Percentiles rank a stretch among this genome's conserved stretches.
Evolutionary conservation across 73 alveolate genomes (phyloP).

Genomic region (Paramecium sexaurelia): DNA sequence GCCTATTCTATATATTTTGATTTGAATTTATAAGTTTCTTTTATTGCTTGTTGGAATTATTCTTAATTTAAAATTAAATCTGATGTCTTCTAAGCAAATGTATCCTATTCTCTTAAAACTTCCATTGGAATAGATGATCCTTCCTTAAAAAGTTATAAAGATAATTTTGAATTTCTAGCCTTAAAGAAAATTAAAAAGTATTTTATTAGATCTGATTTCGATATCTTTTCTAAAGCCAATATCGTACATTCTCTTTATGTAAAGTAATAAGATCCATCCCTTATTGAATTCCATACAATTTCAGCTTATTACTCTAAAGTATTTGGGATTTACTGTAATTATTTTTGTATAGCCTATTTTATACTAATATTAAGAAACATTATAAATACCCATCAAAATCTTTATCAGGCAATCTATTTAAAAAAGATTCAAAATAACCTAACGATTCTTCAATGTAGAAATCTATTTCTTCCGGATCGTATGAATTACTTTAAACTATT

Average conservation of each 20-base stretch:
- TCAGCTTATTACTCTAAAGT: constrained; percentile 52
- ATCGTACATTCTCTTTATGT: constrained; percentile 46
- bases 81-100: constrained; percentile 13
- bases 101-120: constrained; percentile 49
- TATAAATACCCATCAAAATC: constrained; percentile 23
- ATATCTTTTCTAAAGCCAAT: constrained; percentile 34
- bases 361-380: background rate
- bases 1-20: background rate
- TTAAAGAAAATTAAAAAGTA: constrained; percentile 2
- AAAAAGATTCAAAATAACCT: constrained; percentile 31
- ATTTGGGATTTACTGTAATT: background rate
- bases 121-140: constrained; percentile 10
- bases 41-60: background rate
- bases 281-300: background rate
- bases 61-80: background rate
- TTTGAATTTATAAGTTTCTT: background rate
- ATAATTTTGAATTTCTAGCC: constrained; percentile 42
- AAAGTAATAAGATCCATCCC: constrained; percentile 41
- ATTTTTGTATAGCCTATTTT: background rate
- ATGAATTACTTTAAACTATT: constrained; percentile 21
- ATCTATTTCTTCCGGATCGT: constrained; percentile 55
- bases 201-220: background rate
- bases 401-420: background rate
- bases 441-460: constrained; percentile 51
- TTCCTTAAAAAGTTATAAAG: constrained; percentile 5